These are phyloP conservation scores for Blastomyces silverae DNA, from an alignment of 2,329 filamentous ascomycete genomes.

Conservation along the genomic window DNA sequence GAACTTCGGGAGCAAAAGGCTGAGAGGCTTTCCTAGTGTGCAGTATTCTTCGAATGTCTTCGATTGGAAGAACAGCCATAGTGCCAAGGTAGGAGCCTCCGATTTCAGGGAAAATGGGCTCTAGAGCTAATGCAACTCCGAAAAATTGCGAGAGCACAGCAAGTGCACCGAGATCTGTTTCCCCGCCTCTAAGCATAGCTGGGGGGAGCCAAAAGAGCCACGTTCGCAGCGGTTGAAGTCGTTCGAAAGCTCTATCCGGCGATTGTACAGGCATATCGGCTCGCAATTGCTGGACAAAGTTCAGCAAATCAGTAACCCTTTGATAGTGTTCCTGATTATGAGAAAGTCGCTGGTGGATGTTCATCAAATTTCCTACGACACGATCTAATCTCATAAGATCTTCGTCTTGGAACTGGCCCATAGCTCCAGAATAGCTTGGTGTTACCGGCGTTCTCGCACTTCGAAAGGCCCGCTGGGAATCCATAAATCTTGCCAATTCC, in stretches of 20 bases:
- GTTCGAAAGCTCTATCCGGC: slow-evolving; percentile 79
- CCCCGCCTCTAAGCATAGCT: slow-evolving; percentile 68
- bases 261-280: slow-evolving; percentile 63
- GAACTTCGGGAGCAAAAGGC: slow-evolving; percentile 51
- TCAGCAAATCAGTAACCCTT: slow-evolving; percentile 61
- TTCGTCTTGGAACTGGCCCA: slow-evolving; percentile 48
- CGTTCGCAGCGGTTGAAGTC: slow-evolving; percentile 76
- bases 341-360: slow-evolving; percentile 56
- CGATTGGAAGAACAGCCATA: slow-evolving; percentile 70
- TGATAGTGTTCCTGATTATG: slow-evolving; percentile 63
- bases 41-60: slow-evolving; percentile 75
- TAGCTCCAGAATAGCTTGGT: slow-evolving; percentile 26
- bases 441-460: slow-evolving; percentile 32
- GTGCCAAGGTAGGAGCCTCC: slow-evolving; percentile 82
- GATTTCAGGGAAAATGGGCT: slow-evolving; percentile 86
- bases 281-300: slow-evolving; percentile 64
- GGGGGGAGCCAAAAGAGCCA: slow-evolving; percentile 97
- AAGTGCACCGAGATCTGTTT: slow-evolving; percentile 68
- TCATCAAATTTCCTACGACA: slow-evolving; percentile 56
- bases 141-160: slow-evolving; percentile 88
- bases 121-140: slow-evolving; percentile 76
- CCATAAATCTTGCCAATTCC: slow-evolving; percentile 45
- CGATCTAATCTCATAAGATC: slow-evolving; percentile 62
- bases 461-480: slow-evolving; percentile 37
- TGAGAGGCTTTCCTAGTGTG: slow-evolving; percentile 59